phyloP scores from a whole-genome alignment of 805 yeast genomes.

The Saccharomyces paradoxus region DNA sequence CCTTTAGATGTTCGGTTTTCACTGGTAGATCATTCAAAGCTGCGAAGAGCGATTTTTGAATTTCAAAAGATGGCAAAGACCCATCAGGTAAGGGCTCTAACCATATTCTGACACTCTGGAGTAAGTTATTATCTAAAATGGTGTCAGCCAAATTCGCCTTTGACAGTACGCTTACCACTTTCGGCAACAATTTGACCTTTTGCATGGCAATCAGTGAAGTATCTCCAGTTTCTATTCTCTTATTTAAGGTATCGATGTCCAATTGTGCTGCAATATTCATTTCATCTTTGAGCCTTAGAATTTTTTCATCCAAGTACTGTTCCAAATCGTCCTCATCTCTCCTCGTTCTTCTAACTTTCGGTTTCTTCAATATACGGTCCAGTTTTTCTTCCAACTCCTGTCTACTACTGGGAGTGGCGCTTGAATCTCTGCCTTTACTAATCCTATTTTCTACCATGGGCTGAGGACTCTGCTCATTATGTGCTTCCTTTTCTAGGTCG shows the following conservation, averaged over 20 bases:
- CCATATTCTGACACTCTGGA: conserved; percentile 94
- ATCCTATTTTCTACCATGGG: conserved; percentile 18
- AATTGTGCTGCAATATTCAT: conserved; percentile 84
- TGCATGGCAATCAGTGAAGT: conserved; percentile 38
- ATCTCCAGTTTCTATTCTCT: conserved; percentile 35
- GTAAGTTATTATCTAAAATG: conserved; percentile 82
- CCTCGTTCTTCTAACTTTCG: conserved; percentile 52
- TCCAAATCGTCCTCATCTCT: conserved; percentile 91
- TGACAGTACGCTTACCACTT: conserved; percentile 65
- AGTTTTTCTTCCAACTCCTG: conserved; percentile 73
- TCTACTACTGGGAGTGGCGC: conserved; percentile 34
- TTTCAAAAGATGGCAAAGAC: conserved; percentile 93
- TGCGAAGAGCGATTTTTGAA: conserved; percentile 76
- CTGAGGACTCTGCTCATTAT: conserved; percentile 3
- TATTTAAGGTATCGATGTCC: conserved; percentile 49
- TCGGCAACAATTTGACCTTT: conserved; percentile 71
- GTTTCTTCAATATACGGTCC: conserved; percentile 65
- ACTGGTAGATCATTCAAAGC: conserved; percentile 77
- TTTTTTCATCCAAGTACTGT: conserved; percentile 87
- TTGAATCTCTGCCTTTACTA: conserved; percentile 15
- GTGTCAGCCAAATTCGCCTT: conserved; percentile 85
- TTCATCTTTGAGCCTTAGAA: conserved; percentile 69
- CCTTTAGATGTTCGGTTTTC: conserved; percentile 90
- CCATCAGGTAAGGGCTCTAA: conserved; percentile 97
- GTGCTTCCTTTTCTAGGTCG: conserved; percentile 11